Evolutionary conservation across 371 early-diverging fungal genomes (phyloP), one percentile per base, ranked within the genome.

Genomic region (Rhizopus delemar): DNA sequence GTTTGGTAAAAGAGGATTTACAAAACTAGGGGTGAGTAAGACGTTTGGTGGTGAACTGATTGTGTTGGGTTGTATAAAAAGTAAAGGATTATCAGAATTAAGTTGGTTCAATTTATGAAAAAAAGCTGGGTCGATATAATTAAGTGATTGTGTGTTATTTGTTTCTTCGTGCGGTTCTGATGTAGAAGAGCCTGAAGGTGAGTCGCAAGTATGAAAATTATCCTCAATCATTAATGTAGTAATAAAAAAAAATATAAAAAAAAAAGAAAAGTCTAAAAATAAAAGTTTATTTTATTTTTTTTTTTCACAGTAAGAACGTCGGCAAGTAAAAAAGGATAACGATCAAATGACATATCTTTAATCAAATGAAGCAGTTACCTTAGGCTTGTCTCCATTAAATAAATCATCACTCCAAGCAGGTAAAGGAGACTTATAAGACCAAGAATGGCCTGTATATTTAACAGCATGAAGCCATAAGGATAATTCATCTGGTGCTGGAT

Each of bases 401-500:
- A n/a, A 41, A 41, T 41, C 41, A 3, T 66, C 53, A 2, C 93
- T 92, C 95, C 95, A 96, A 8, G 61, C 75, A 4, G 97, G 97
- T 52, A 88, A 60, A 29, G 75, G 73, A 0, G 96, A 91, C 65
- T 92, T 88, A 68, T 82, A 93, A 0, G 80, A 58, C 90, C 91
- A 90, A 0, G 74, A 80, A n/a, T 76, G 64, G 0, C 86, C 86
- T 22, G 78, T 62, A 68, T 94, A 94, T 59, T 80, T 81, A 76
- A 82, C 89, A 3, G 93, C 91, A 70, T 96, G 95, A 41, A 96
- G 80, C 86, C 89, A 96, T 56, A 97, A 88, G 9, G 70, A 64
- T 41, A 93, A 73, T 57, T 92, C 82, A 31, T 85, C 82, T 7
- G 81, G 82, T 4, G 59, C 63, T 4, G 93, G 93, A 57, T 95